Evolutionary conservation across 1,284 basidiomycete genomes (phyloP).

Genomic region (Ustilago vetiveriae): DNA sequence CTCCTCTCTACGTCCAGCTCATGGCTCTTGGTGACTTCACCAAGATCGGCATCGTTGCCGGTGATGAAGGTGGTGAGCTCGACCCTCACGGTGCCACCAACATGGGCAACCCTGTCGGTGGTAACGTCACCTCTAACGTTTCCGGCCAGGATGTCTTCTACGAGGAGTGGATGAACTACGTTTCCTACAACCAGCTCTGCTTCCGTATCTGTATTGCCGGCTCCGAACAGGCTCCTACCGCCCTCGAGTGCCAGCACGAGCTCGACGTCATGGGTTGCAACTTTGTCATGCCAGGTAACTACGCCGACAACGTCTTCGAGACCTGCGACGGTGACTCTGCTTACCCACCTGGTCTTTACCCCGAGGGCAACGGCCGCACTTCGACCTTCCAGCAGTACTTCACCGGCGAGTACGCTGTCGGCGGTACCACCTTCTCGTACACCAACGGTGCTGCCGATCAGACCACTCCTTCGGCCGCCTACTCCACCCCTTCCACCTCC

Average conservation of each 20-base stretch:
- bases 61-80: slow-evolving; percentile 65
- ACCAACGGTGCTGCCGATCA: slow-evolving; percentile 61
- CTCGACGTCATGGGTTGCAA: slow-evolving; percentile 66
- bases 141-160: slow-evolving; percentile 70
- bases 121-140: slow-evolving; percentile 71
- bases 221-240: slow-evolving; percentile 50
- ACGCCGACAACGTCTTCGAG: slow-evolving; percentile 59
- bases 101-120: slow-evolving; percentile 71
- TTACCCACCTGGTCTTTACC: slow-evolving; percentile 66
- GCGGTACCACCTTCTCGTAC: slow-evolving; percentile 52
- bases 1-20: slow-evolving; percentile 69
- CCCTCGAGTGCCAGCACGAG: slow-evolving; percentile 62
- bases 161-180: slow-evolving; percentile 71
- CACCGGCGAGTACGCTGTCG: slow-evolving; percentile 48
- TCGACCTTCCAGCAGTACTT: slow-evolving; percentile 64
- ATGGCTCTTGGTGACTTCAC: slow-evolving; percentile 68
- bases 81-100: slow-evolving; percentile 66
- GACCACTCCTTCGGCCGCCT: slow-evolving; percentile 59
- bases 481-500: slow-evolving; percentile 61
- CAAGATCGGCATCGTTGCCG: slow-evolving; percentile 55
- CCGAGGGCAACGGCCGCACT: slow-evolving; percentile 51
- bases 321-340: slow-evolving; percentile 66
- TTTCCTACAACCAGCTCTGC: slow-evolving; percentile 62
- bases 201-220: slow-evolving; percentile 66
- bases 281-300: slow-evolving; percentile 68